phyloP scores from a whole-genome alignment of 2,329 filamentous ascomycete species.

The Monosporascus sp. region DNA sequence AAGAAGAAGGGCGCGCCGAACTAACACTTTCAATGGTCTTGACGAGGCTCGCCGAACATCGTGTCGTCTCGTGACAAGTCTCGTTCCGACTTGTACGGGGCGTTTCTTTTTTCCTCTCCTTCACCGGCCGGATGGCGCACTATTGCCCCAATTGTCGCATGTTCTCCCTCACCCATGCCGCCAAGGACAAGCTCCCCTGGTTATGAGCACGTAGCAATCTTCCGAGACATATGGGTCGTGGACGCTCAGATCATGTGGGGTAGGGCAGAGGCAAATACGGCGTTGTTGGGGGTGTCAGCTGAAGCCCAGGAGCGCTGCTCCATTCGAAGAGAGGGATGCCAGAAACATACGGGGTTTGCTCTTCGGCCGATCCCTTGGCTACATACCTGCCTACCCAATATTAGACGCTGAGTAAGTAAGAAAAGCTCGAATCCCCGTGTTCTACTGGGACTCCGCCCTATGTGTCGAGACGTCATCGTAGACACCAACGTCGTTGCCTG shows the following conservation, averaged over 20 bases:
- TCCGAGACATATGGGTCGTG: no score
- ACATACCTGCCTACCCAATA: background rate
- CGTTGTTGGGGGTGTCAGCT: no score
- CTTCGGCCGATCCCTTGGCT: background rate
- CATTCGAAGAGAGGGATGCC: background rate
- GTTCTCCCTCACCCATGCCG: no score
- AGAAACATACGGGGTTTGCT: background rate
- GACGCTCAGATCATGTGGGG: no score
- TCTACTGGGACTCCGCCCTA: background rate
- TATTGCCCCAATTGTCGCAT: no score
- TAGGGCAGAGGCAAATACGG: no score
- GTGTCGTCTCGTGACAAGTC: no score
- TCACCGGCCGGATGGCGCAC: no score
- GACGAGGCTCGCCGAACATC: no score
- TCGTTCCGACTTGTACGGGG: background rate
- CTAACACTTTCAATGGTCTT: background rate
- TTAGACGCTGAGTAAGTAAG: background rate
- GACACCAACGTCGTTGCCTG: no score
- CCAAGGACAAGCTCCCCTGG: no score
- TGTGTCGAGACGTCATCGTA: background rate
- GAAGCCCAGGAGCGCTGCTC: background rate
- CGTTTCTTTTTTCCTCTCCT: conserved; percentile 1
- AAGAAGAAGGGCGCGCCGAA: background rate
- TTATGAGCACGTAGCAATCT: no score
- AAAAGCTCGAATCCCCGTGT: background rate